A percentile compares a stretch with the other conserved stretches of the same genome.
Evolutionary conservation across 495 filamentous ascomycete species (phyloP).

Genomic region (Mycothermus thermophilus): DNA sequence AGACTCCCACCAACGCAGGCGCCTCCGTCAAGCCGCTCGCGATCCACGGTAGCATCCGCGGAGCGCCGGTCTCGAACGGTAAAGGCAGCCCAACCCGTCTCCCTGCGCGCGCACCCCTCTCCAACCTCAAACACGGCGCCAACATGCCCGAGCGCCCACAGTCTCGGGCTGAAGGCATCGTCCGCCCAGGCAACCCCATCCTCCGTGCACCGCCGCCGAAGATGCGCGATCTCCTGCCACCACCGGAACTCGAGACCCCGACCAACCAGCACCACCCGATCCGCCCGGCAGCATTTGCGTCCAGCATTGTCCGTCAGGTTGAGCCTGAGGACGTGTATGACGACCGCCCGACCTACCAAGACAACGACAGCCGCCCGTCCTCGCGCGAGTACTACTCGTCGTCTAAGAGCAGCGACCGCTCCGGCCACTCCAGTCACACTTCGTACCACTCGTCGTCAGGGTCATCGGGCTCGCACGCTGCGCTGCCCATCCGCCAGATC

Average conservation of each 20-base stretch:
- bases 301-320: constrained; percentile 59
- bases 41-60: constrained; percentile 7
- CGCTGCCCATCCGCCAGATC: constrained; percentile 43
- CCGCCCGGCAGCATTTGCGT: constrained; percentile 55
- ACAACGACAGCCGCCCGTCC: constrained; percentile 16
- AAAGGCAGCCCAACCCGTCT: constrained; percentile 62
- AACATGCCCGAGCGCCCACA: constrained; percentile 72
- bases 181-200: constrained; percentile 32
- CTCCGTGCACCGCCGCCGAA: constrained; percentile 64
- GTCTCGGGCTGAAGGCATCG: constrained; percentile 22
- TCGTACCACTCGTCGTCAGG: background rate
- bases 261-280: constrained; percentile 45
- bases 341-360: constrained; percentile 33
- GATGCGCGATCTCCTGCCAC: constrained; percentile 66
- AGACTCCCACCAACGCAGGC: constrained; percentile 45
- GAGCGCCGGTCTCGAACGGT: constrained; percentile 12
- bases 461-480: background rate
- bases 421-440: constrained; percentile 8
- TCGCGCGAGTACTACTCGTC: constrained; percentile 20
- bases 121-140: constrained; percentile 63
- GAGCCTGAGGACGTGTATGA: constrained; percentile 77
- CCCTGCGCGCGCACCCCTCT: constrained; percentile 64
- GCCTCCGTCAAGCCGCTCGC: constrained; percentile 16
- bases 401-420: constrained; percentile 13
- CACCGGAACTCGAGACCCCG: constrained; percentile 53